Percentiles rank a stretch among this genome's conserved stretches.
Evolutionary conservation across 345 rosid genomes (phyloP).

Genomic region (Tarenaya hassleriana): DNA sequence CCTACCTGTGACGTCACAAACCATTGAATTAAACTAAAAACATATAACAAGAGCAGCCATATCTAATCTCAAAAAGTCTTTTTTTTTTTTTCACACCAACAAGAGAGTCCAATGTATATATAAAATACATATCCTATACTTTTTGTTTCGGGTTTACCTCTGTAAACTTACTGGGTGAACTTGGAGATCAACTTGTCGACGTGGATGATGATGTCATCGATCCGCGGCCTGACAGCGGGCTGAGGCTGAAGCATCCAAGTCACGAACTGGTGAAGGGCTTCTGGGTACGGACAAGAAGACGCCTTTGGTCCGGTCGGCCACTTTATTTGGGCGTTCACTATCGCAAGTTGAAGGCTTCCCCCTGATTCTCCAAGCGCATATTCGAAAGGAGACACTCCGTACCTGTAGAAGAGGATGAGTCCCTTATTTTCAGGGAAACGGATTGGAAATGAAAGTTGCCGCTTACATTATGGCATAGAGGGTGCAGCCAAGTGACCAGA

Average conservation of each 20-base stretch:
- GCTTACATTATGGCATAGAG: constrained; percentile 90
- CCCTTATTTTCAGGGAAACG: neutral
- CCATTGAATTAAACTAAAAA: too few species aligned
- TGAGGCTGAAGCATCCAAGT: constrained; percentile 99
- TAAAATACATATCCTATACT: too few species aligned
- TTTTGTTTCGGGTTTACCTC: neutral
- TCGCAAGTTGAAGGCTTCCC: constrained; percentile 91
- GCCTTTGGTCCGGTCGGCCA: constrained; percentile 92
- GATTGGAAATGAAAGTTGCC: constrained; percentile 8
- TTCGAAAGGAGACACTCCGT: constrained; percentile 90
- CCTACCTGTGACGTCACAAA: too few species aligned
- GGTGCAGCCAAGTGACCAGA: constrained; percentile 99
- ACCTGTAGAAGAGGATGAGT: constrained; percentile 35
- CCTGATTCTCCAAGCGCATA: constrained; percentile 96
- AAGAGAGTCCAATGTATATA: too few species aligned
- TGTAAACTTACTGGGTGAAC: constrained; percentile 40
- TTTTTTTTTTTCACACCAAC: too few species aligned
- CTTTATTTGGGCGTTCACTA: constrained; percentile 87
- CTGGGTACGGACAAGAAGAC: constrained; percentile 52
- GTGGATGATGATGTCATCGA: constrained; percentile 81
- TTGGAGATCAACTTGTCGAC: constrained; percentile 89
- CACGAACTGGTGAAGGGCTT: constrained; percentile 84
- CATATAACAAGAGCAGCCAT: too few species aligned
- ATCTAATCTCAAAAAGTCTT: too few species aligned
- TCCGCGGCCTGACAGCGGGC: constrained; percentile 74